Percentiles rank a stretch among this genome's conserved stretches.
Conservation (phyloP, 169 alveolate species). For the Neospora caninum region DNA sequence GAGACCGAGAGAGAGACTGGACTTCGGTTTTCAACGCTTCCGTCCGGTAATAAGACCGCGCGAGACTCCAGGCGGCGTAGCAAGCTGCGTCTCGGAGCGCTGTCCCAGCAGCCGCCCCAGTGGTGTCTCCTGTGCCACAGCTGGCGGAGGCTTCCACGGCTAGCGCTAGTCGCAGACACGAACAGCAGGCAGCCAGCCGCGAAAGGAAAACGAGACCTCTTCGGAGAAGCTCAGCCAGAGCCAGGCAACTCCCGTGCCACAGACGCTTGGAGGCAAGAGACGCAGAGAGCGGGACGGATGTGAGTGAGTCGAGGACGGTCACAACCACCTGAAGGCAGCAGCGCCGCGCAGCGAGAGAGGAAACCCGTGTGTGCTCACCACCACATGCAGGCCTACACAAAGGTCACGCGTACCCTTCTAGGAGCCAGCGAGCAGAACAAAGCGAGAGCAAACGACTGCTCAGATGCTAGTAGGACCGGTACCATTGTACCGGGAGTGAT, state of each 20-base stretch:
- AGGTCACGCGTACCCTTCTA: no score
- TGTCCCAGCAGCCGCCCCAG: slow-evolving; percentile 33
- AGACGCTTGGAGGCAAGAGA: slow-evolving; percentile 29
- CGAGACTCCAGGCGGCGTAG: slow-evolving; percentile 72
- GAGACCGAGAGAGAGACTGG: slow-evolving; percentile 40
- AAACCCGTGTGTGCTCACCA: neutral
- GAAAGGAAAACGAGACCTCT: slow-evolving; percentile 36
- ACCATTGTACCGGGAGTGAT: no score
- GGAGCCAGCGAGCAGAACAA: no score
- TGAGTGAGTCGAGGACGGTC: neutral
- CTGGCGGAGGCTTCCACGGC: slow-evolving; percentile 61
- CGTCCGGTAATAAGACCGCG: slow-evolving; percentile 59
- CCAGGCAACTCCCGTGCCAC: slow-evolving; percentile 68
- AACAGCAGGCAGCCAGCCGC: slow-evolving; percentile 42
- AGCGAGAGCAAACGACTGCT: no score
- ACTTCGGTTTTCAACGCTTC: slow-evolving; percentile 2
- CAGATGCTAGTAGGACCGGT: no score
- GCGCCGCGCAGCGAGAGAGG: neutral
- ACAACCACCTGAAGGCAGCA: neutral
- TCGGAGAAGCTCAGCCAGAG: slow-evolving; percentile 73
- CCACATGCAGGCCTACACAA: no score
- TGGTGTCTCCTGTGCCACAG: slow-evolving; percentile 37
- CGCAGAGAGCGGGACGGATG: neutral
- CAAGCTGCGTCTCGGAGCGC: slow-evolving; percentile 75
- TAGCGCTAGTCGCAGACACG: slow-evolving; percentile 49